A percentile compares a stretch with the other conserved stretches of the same genome.
Evolutionary conservation across 108 stramenopile genomes (phyloP).

Genomic region (Nannochloropsis salina): DNA sequence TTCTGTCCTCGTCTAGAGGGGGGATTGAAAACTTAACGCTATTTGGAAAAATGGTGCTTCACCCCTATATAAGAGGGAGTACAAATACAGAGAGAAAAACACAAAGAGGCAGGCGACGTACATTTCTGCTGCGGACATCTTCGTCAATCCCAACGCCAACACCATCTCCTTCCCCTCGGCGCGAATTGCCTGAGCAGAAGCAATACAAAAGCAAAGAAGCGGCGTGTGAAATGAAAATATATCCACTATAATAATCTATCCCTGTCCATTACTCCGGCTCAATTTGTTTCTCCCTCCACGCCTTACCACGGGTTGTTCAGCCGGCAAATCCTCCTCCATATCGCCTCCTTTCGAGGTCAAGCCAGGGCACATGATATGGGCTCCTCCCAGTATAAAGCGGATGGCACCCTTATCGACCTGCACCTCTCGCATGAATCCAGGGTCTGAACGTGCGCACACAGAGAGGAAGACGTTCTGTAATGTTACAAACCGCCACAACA

Average conservation of each 20-base stretch:
- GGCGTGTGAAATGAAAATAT: neutral
- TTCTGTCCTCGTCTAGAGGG: constrained; percentile 57
- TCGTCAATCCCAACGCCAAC: constrained; percentile 80
- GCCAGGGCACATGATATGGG: constrained; percentile 95
- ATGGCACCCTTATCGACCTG: constrained; percentile 75
- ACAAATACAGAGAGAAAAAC: constrained; percentile 14
- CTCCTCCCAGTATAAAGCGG: constrained; percentile 88
- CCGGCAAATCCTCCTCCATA: constrained; percentile 65
- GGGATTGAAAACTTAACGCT: neutral
- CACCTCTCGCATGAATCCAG: constrained; percentile 54
- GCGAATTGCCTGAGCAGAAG: constrained; percentile 53
- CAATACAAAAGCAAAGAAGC: neutral
- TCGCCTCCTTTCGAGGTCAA: constrained; percentile 74
- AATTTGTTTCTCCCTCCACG: neutral
- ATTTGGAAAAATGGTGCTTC: too few species aligned
- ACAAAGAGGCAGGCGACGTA: constrained; percentile 52
- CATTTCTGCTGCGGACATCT: constrained; percentile 77
- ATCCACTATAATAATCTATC: neutral
- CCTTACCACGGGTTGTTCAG: neutral
- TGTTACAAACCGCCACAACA: too few species aligned
- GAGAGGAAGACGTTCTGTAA: too few species aligned
- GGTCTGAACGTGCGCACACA: constrained; percentile 26
- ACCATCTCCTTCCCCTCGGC: constrained; percentile 90
- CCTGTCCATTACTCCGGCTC: constrained; percentile 21
- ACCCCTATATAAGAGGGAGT: neutral